Evolutionary conservation across 2,329 filamentous ascomycete species (phyloP).

Genomic region (Trichoderma sp.): DNA sequence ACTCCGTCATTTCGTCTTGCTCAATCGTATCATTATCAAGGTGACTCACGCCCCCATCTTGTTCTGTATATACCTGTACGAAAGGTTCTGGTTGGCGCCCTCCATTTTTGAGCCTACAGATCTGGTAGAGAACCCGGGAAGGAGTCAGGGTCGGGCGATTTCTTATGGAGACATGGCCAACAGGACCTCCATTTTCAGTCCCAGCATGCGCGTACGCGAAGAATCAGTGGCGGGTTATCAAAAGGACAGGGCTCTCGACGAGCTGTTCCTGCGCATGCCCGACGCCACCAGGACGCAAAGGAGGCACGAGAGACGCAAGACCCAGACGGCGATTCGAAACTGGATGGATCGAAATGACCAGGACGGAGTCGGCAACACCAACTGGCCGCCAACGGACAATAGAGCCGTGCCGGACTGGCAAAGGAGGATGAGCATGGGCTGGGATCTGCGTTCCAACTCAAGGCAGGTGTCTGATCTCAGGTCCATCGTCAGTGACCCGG

Average conservation of each 20-base stretch:
- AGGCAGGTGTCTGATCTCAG: slow-evolving; percentile 54
- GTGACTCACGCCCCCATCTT: slow-evolving; percentile 83
- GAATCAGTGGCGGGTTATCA: slow-evolving; percentile 85
- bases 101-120: slow-evolving; percentile 80
- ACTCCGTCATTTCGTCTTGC: slow-evolving; percentile 73
- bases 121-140: slow-evolving; percentile 68
- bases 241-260: slow-evolving; percentile 85
- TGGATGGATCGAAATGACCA: slow-evolving; percentile 80
- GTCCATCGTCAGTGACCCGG: slow-evolving; percentile 62
- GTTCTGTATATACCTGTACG: slow-evolving; percentile 83
- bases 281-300: slow-evolving; percentile 60
- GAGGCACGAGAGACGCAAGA: slow-evolving; percentile 65
- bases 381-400: slow-evolving; percentile 50
- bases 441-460: slow-evolving; percentile 46
- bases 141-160: slow-evolving; percentile 47
- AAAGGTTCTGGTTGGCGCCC: slow-evolving; percentile 72
- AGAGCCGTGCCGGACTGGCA: slow-evolving; percentile 46
- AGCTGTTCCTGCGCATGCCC: slow-evolving; percentile 78
- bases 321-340: slow-evolving; percentile 75
- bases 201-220: slow-evolving; percentile 68
- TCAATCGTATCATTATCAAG: slow-evolving; percentile 92
- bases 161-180: slow-evolving; percentile 56
- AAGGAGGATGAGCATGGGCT: slow-evolving; percentile 51
- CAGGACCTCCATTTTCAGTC: slow-evolving; percentile 67
- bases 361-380: slow-evolving; percentile 40